Evolutionary conservation across 1,284 basidiomycete genomes (phyloP).

Genomic region (Melampsora larici-populina): DNA sequence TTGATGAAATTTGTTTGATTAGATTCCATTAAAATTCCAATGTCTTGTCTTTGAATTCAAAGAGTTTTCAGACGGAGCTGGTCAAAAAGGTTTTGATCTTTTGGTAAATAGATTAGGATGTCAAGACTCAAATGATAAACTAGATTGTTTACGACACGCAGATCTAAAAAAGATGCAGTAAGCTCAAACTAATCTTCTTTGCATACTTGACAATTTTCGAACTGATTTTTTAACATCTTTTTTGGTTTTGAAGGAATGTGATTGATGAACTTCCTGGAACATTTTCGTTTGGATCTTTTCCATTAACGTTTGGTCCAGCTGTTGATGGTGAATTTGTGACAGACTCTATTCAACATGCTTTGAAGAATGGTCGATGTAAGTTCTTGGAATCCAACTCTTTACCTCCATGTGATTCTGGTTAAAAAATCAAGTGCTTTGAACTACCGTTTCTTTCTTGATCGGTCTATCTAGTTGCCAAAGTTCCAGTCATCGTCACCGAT

Average conservation of each 20-base stretch:
- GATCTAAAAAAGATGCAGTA: conserved; percentile 24
- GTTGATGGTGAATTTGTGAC: conserved; percentile 37
- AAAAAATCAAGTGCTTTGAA: too few species aligned
- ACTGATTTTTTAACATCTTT: not conserved
- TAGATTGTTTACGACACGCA: conserved; percentile 20
- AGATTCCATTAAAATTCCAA: not conserved
- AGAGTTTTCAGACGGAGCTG: conserved; percentile 39
- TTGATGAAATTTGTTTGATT: too few species aligned
- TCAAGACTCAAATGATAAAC: conserved; percentile 4
- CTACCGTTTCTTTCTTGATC: not conserved
- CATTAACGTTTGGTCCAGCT: conserved; percentile 15
- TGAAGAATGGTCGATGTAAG: conserved; percentile 26
- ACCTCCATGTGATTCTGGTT: not conserved
- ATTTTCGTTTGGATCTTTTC: conserved; percentile 28
- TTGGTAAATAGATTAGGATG: conserved; percentile 12
- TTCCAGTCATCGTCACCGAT: conserved; percentile 12
- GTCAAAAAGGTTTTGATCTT: conserved; percentile 21
- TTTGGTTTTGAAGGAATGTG: conserved; percentile 24
- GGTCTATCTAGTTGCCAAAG: conserved; percentile 11
- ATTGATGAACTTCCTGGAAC: conserved; percentile 22
- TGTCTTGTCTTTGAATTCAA: not conserved
- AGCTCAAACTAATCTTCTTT: not conserved
- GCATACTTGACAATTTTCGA: not conserved
- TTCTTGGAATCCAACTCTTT: too few species aligned
- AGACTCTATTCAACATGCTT: conserved; percentile 7